Evolutionary conservation across 2,329 filamentous ascomycete genomes (phyloP).

Genomic region (Phaeosphaeriaceae sp.): DNA sequence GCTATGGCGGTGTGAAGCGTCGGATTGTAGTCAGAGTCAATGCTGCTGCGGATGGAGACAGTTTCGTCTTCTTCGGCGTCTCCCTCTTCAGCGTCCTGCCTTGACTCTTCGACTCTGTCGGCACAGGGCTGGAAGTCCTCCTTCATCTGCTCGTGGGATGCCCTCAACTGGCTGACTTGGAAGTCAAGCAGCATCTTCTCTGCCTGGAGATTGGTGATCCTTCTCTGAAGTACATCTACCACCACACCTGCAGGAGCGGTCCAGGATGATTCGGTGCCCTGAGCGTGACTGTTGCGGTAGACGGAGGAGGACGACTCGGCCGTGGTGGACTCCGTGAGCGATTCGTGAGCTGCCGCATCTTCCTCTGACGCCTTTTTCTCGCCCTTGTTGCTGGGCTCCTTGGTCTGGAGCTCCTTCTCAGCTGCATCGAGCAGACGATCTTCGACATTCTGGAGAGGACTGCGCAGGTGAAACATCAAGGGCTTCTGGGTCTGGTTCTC

Average conservation of each 20-base stretch:
- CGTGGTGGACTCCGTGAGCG: neutral
- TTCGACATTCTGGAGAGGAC: slow-evolving; percentile 32
- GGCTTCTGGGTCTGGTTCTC: slow-evolving; percentile 4
- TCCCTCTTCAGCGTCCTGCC: slow-evolving; percentile 11
- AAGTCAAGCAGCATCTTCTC: neutral
- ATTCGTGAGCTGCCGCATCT: neutral
- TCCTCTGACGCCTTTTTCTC: neutral
- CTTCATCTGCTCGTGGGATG: slow-evolving; percentile 1
- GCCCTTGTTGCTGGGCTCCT: neutral
- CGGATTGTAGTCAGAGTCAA: slow-evolving; percentile 29
- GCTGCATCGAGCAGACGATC: slow-evolving; percentile 27
- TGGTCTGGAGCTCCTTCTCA: slow-evolving; percentile 13
- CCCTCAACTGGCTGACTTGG: neutral
- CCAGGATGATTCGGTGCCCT: neutral
- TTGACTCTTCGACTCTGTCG: neutral
- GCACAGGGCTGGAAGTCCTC: neutral
- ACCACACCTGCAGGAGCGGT: neutral
- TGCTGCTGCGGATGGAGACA: slow-evolving; percentile 22
- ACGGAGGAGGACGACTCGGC: neutral
- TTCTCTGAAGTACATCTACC: neutral
- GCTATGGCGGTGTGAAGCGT: slow-evolving; percentile 18
- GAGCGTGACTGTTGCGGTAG: neutral
- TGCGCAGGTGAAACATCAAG: slow-evolving; percentile 6
- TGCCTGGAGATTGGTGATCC: neutral
- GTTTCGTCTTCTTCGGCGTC: too few relatives aligned